Evolutionary conservation across 1,284 basidiomycete species (phyloP), one percentile per base, ranked within the genome.

Genomic region (Trichosporon coremiiforme): DNA sequence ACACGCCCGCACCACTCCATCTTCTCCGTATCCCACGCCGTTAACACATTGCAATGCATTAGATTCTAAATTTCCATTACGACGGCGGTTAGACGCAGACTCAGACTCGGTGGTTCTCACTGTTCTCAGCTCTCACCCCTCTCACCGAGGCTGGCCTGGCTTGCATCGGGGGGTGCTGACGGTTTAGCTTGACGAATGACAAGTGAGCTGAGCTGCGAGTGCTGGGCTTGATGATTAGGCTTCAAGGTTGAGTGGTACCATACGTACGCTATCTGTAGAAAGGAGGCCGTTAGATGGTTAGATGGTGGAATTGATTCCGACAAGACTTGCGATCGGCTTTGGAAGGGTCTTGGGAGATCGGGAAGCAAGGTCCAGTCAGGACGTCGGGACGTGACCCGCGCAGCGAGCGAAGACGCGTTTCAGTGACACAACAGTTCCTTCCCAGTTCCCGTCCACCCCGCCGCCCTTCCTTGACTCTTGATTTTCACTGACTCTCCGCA

Each of bases 41-140:
- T 60, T 25, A 25, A 35, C 20, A 67, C 45, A 33, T 67, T 47
- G 63, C 57, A 63, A 68, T 68, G 67, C 67, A 68, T 64, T 65
- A 45, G 64, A 65, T 64, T 22, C 12, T 38, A 20, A 36, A 25
- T 38, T 64, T 35, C 57, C 29, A 60, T 15, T 15, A 60, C 1
- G 57, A 9, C n/a, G 63, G 35, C 25, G 17, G 64, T 25, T 17
- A n/a, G n/a, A n/a, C n/a, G n/a, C n/a, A n/a, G n/a, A n/a, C n/a
- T n/a, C n/a, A 60, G 15, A 31, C 2, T 31, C 57, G 31, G 41
- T 2, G 41, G 41, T 45, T 45, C 41, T 15, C 29, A 33, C 57
- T 29, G n/a, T n/a, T n/a, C n/a, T n/a, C n/a, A n/a, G n/a, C n/a
- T n/a, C n/a, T n/a, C n/a, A n/a, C n/a, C n/a, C n/a, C n/a, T n/a